Percentiles rank a stretch among this genome's conserved stretches.
Evolutionary conservation across 345 rosid species (phyloP).

Genomic region (Pistacia integerrima): DNA sequence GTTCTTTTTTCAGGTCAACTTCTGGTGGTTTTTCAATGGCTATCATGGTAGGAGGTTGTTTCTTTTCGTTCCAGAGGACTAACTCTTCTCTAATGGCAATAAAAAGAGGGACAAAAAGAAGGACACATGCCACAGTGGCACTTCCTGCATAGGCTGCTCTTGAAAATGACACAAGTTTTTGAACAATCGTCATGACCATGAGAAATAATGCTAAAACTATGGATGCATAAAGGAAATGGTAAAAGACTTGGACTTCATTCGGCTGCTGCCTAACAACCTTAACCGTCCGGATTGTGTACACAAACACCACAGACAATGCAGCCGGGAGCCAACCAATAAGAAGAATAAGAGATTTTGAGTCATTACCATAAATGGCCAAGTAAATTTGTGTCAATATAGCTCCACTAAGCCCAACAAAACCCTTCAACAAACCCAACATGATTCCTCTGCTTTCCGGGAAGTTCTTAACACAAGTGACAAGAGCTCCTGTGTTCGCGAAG

Average conservation of each 20-base stretch:
- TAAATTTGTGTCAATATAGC: slow-evolving; percentile 87
- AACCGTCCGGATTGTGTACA: slow-evolving; percentile 58
- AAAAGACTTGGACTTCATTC: slow-evolving; percentile 61
- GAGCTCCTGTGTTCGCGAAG: slow-evolving; percentile 84
- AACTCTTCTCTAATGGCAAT: slow-evolving; percentile 66
- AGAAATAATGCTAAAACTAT: slow-evolving; percentile 72
- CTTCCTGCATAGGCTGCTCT: slow-evolving; percentile 50
- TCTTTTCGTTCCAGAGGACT: slow-evolving; percentile 51
- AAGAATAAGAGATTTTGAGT: slow-evolving; percentile 70
- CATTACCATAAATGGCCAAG: slow-evolving; percentile 75
- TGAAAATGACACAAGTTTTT: slow-evolving; percentile 55
- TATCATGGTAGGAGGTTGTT: slow-evolving; percentile 34
- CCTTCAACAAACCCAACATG: slow-evolving; percentile 80
- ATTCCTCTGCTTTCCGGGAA: slow-evolving; percentile 87
- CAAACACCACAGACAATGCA: slow-evolving; percentile 70
- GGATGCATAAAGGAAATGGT: slow-evolving; percentile 58
- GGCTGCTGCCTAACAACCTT: slow-evolving; percentile 46
- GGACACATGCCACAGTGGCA: slow-evolving; percentile 41
- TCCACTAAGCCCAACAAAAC: slow-evolving; percentile 83
- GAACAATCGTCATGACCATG: slow-evolving; percentile 57
- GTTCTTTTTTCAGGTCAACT: slow-evolving; percentile 24
- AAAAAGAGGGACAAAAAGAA: slow-evolving; percentile 69
- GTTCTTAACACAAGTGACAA: slow-evolving; percentile 83
- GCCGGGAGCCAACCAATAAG: slow-evolving; percentile 88
- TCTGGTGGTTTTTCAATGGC: slow-evolving; percentile 26